A percentile compares a stretch with the other conserved stretches of the same genome.
Conservation (phyloP, 164 flowering plant species). For the Hamamelis virginiana region DNA sequence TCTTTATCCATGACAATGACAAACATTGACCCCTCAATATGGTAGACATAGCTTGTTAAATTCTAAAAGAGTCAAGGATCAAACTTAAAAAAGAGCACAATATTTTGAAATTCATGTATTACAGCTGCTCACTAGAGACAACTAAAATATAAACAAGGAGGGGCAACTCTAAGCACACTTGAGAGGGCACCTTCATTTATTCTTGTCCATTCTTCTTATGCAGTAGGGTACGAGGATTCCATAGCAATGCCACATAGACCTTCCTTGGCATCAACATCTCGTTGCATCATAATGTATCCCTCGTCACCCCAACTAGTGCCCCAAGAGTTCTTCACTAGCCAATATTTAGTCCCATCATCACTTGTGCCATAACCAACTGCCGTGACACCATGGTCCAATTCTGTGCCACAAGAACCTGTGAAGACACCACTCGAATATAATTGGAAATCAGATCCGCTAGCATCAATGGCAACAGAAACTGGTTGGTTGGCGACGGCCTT, state of each 20-base stretch:
- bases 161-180: too few species aligned
- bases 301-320: slow-evolving; percentile 31
- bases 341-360: slow-evolving; percentile 27
- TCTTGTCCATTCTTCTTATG: neutral
- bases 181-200: too few species aligned
- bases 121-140: too few species aligned
- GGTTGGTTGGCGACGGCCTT: slow-evolving; percentile 27
- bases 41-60: too few species aligned
- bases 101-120: too few species aligned
- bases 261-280: slow-evolving; percentile 15
- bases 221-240: slow-evolving; percentile 19
- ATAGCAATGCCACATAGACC: slow-evolving; percentile 30
- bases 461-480: slow-evolving; percentile 26
- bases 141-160: too few species aligned
- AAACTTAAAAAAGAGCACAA: too few species aligned
- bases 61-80: too few species aligned
- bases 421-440: slow-evolving; percentile 21
- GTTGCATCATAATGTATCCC: slow-evolving; percentile 28
- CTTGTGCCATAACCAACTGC: slow-evolving; percentile 22
- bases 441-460: slow-evolving; percentile 6
- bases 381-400: slow-evolving; percentile 20
- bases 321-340: slow-evolving; percentile 39
- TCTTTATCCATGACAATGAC: too few species aligned
- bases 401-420: slow-evolving; percentile 12
- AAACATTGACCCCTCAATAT: too few species aligned